Evolutionary conservation across 1,139 yeast species (phyloP), one percentile per base, ranked within the genome.

Genomic region (Hansenula lynferdii): DNA sequence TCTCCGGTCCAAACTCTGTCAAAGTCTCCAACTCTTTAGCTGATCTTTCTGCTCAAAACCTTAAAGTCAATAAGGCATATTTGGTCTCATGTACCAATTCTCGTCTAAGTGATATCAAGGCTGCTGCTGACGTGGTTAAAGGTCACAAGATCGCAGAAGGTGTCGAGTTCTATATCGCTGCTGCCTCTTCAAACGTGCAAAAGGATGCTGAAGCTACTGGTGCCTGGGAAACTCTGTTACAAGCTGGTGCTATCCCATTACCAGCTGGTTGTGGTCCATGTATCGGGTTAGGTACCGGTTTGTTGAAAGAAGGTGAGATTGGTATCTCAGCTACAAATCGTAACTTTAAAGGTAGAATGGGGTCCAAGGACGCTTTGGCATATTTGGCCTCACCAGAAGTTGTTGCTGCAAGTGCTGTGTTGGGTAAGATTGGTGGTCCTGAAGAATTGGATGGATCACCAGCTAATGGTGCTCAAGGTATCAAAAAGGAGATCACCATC

Each of bases 261-360:
- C 97, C 97, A 15, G 96, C 98, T 16, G 99, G 99, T 19, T 92
- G 99, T 67, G 99, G 99, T 35, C 99, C 99, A 28, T 92, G 99
- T 69, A 92, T 92, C 57, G 99, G 99, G 33, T 73, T 92, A 42
- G 99, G 99, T 45, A 74, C 94, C 28, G 99, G 99, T 38, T 70
- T 92, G 47, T 71, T 92, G 53, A 80, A 92, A 62, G 92, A 87
- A 34, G 98, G 98, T 34, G 97, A 92, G 63, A 95, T 94, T 42
- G 98, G 99, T 48, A 94, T 92, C 56, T 86, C 96, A 50, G 98
- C 98, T 42, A 94, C 98, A 8, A 92, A 92, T 69, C 80, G 99
- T 69, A 92, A 92, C 64, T 92, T 92, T 73, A 94, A 94, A 68
- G 99, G 99, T 42, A 80, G 99, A 69, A 92, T 92, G 99, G 99